Percentiles rank a stretch among this genome's conserved stretches.
Evolutionary conservation across 1,284 basidiomycete genomes (phyloP).

Genomic region (Afroboletus lepidellus): DNA sequence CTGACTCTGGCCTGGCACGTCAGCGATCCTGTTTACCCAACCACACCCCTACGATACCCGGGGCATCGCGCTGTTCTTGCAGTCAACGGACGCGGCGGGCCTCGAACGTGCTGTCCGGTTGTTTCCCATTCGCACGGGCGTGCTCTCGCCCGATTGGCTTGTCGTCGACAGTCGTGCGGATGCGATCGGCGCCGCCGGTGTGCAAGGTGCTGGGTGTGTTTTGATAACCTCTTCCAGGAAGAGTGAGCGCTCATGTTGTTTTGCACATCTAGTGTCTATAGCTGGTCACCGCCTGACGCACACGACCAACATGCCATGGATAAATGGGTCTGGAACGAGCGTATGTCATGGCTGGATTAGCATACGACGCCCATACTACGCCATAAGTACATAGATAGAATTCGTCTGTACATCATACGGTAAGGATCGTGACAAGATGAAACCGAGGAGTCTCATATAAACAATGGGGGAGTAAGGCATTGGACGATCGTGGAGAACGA

Average conservation of each 20-base stretch:
- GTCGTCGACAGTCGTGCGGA: slow-evolving; percentile 55
- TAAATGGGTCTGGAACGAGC: slow-evolving; percentile 56
- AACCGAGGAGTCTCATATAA: slow-evolving; percentile 19
- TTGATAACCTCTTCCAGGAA: background rate
- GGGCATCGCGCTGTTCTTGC: slow-evolving; percentile 54
- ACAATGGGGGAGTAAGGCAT: slow-evolving; percentile 8
- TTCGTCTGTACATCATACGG: slow-evolving; percentile 30
- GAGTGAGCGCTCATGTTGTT: background rate
- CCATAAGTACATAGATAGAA: slow-evolving; percentile 24
- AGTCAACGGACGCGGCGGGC: slow-evolving; percentile 53
- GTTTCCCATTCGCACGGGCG: slow-evolving; percentile 80
- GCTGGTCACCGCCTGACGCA: slow-evolving; percentile 19
- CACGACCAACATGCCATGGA: slow-evolving; percentile 9
- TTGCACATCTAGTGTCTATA: slow-evolving; percentile 43
- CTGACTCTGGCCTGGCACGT: background rate
- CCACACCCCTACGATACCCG: slow-evolving; percentile 53
- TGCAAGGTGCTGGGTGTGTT: slow-evolving; percentile 71
- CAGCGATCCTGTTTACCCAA: slow-evolving; percentile 67
- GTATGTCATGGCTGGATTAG: slow-evolving; percentile 49
- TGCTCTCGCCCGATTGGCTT: slow-evolving; percentile 74
- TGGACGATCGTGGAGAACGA: slow-evolving; percentile 12
- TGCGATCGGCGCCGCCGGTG: slow-evolving; percentile 61
- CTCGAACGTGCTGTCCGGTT: slow-evolving; percentile 66
- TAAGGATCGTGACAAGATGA: slow-evolving; percentile 33
- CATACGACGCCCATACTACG: slow-evolving; percentile 23